Base-by-base conservation (phyloP, 805 yeast species). In the Lipomyces yamanashiensis region DNA sequence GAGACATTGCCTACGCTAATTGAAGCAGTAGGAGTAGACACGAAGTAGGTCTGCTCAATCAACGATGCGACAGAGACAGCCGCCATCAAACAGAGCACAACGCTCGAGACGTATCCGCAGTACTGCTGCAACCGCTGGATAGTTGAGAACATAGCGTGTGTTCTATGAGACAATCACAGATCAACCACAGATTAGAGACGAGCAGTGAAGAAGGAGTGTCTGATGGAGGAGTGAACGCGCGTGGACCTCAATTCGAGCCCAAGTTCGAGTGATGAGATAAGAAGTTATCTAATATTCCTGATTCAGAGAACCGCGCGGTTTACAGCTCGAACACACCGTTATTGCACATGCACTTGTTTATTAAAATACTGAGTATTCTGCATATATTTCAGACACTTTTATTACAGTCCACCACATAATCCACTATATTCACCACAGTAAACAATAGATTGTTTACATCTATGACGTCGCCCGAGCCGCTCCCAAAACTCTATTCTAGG, bases 111-210 rank as follows among this genome's bases (percentile, higher is more conserved):
- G 49, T 69, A 72, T 43, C 79, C 74, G 45, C 71, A 68, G 48
- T 72, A 70, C 56, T 68, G 71, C 70, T 76, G 80, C 9, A 74
- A 61, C 48, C 80, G 71, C 54, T 71, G 74, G 41, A 73, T 54
- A 39, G 74, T 68, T 17, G 78, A 73, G 64, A 72, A 73, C 80
- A 77, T 77, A 15, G 10, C 40, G 47, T 7, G 19, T 3, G 53
- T 10, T 2, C 28, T 54, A 19, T 23, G 39, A 6, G 15, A 41
- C 28, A 21, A 1, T 13, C 17, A 40, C 19, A 19, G 40, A 12
- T 23, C 15, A 13, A 13, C 7, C 6, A 9, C 34, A 17, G 23
- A 33, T 5, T 5, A 28, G 28, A 5, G 5, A 28, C 28, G 28
- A 28, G 41, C 41, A 39, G 7, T 39, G 13, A 7, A 39, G 28